Conservation (phyloP, 2,329 filamentous ascomycete species). For the Penicillium sp. region DNA sequence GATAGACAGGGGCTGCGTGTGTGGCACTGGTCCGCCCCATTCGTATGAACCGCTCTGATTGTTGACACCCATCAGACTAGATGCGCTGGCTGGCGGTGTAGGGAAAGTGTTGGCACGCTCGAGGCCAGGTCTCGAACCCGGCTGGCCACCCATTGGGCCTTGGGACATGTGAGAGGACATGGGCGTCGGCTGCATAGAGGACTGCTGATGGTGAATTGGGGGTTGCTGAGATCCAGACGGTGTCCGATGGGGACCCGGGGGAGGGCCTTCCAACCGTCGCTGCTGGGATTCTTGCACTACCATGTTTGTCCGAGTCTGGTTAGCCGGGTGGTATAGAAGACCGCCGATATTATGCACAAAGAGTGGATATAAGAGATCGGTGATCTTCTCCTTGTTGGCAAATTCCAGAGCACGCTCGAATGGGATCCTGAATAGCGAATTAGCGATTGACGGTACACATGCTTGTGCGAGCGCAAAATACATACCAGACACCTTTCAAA, state of each 20-base stretch:
- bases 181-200: constrained; percentile 63
- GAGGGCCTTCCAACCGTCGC: constrained; percentile 63
- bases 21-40: constrained; percentile 66
- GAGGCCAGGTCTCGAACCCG: constrained; percentile 66
- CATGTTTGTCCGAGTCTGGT: constrained; percentile 75
- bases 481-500: constrained; percentile 93
- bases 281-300: constrained; percentile 82
- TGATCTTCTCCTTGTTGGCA: constrained; percentile 99
- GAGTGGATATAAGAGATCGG: constrained; percentile 86
- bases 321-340: constrained; percentile 83
- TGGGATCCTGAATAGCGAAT: constrained; percentile 69
- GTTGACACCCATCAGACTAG: constrained; percentile 75
- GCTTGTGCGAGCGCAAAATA: constrained; percentile 15
- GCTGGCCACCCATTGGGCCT: constrained; percentile 57
- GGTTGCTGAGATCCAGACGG: constrained; percentile 64
- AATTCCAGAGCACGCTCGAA: constrained; percentile 97
- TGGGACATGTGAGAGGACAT: constrained; percentile 63
- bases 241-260: constrained; percentile 53
- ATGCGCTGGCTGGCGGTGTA: constrained; percentile 89
- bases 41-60: constrained; percentile 72
- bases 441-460: background rate
- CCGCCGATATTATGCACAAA: constrained; percentile 98
- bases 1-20: constrained; percentile 71
- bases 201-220: constrained; percentile 60
- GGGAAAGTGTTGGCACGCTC: constrained; percentile 91